Conservation (phyloP, 176 grass and related monocot species). For the Triticum aestivum region DNA sequence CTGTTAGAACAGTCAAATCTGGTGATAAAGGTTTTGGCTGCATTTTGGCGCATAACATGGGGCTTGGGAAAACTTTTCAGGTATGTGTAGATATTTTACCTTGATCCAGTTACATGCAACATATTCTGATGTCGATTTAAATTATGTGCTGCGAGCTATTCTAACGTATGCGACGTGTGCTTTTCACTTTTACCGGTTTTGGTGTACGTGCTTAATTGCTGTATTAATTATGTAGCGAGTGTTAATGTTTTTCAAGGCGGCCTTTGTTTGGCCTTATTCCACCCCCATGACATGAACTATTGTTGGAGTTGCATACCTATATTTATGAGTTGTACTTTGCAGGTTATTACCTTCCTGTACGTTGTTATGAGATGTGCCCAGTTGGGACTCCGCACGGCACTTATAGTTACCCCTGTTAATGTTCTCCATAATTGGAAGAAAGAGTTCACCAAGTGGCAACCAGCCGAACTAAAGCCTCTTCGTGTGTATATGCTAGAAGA, state of each 20-base stretch:
- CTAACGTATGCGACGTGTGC: neutral
- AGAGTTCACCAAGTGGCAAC: conserved; percentile 90
- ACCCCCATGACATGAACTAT: conserved; percentile 12
- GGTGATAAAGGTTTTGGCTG: conserved; percentile 96
- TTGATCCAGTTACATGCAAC: neutral
- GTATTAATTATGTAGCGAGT: neutral
- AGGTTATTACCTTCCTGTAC: conserved; percentile 99
- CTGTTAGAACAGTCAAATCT: conserved; percentile 83
- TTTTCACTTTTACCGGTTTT: neutral
- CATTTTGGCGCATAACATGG: conserved; percentile 99
- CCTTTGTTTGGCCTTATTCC: conserved; percentile 9
- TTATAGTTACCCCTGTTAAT: conserved; percentile 97
- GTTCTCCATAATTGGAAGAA: conserved; percentile 95
- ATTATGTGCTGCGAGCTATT: conserved; percentile 4
- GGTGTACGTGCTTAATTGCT: conserved; percentile 12
- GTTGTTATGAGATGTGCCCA: conserved; percentile 69
- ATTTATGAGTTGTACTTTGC: conserved; percentile 26
- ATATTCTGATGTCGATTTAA: neutral
- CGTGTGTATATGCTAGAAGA: conserved; percentile 88
- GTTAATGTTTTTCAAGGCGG: neutral
- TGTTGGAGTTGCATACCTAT: conserved; percentile 21
- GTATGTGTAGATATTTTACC: conserved; percentile 39
- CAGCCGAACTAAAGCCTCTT: conserved; percentile 74
- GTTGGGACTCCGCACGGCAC: conserved; percentile 70
- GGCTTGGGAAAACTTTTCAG: conserved; percentile 99